Evolutionary conservation across 768 basidiomycete species (phyloP).

Genomic region (Imleria badia): DNA sequence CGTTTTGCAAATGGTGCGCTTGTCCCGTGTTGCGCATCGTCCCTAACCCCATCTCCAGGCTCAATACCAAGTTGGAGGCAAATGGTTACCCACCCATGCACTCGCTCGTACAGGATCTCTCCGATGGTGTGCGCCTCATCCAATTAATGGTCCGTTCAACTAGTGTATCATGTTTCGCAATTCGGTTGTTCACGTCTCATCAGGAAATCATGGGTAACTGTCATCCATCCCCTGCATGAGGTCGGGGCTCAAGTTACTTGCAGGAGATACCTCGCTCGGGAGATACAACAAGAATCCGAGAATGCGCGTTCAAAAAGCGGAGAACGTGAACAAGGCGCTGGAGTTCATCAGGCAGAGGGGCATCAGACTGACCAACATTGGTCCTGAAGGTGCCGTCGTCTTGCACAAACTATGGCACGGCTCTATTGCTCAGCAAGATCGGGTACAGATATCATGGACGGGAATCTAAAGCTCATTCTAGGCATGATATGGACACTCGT

Average conservation of each 20-base stretch:
- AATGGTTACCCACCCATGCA: constrained; percentile 85
- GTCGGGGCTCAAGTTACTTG: constrained; percentile 7
- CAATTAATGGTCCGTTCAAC: constrained; percentile 76
- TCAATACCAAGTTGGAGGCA: constrained; percentile 91
- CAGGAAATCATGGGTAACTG: constrained; percentile 94
- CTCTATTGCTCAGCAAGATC: constrained; percentile 3
- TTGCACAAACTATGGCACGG: background rate
- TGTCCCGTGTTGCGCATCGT: background rate
- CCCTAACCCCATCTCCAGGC: constrained; percentile 48
- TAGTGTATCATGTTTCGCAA: background rate
- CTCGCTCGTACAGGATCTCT: constrained; percentile 86
- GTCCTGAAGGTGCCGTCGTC: constrained; percentile 73
- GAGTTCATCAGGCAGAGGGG: constrained; percentile 94
- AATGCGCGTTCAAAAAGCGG: constrained; percentile 95
- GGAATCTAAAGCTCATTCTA: constrained; percentile 97
- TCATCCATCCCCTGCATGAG: constrained; percentile 1
- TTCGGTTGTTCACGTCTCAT: background rate
- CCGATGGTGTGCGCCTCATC: constrained; percentile 93
- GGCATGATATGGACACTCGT: constrained; percentile 99
- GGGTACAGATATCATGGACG: constrained; percentile 91
- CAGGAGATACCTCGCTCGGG: constrained; percentile 91
- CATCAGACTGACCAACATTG: constrained; percentile 96
- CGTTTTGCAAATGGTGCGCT: constrained; percentile 87
- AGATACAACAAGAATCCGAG: constrained; percentile 87
- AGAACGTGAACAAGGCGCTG: constrained; percentile 96